These are phyloP conservation scores for Hymenoscyphus infarciens DNA, from an alignment of 2,329 filamentous ascomycete genomes.

Conservation along the genomic window DNA sequence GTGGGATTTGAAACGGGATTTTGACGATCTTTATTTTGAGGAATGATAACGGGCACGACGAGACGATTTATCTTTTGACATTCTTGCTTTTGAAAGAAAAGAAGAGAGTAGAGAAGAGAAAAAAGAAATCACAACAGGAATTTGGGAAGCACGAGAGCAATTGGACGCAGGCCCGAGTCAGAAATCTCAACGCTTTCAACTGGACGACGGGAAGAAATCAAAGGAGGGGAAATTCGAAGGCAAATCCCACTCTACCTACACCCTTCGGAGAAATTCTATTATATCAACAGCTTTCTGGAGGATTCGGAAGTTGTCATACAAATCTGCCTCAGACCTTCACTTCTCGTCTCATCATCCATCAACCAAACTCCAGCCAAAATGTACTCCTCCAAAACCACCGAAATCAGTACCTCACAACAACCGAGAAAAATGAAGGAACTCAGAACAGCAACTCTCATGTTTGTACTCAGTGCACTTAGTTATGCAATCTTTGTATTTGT, in stretches of 20 bases:
- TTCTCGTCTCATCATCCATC: not conserved
- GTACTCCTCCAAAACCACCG: not conserved
- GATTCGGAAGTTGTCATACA: not conserved
- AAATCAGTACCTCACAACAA: not conserved
- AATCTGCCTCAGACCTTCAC: not conserved
- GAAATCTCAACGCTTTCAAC: not conserved
- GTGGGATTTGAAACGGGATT: conserved; percentile 2
- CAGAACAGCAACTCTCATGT: conserved; percentile 5
- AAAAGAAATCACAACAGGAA: not conserved
- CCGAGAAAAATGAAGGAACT: conserved; percentile 4
- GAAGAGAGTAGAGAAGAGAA: not conserved
- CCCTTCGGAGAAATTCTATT: too few species aligned
- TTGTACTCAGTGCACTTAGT: conserved; percentile 7
- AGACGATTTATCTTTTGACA: not conserved
- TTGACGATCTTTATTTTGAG: not conserved
- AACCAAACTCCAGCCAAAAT: not conserved
- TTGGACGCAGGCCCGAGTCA: not conserved
- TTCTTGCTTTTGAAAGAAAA: not conserved
- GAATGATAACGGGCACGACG: not conserved
- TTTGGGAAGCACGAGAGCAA: not conserved
- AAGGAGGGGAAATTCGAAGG: too few species aligned
- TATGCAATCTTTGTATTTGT: conserved; percentile 9
- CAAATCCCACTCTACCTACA: too few species aligned
- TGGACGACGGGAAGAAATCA: too few species aligned
- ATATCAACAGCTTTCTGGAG: not conserved